phyloP scores from a whole-genome alignment of 1,284 basidiomycete species.

The Peniophora sp. region DNA sequence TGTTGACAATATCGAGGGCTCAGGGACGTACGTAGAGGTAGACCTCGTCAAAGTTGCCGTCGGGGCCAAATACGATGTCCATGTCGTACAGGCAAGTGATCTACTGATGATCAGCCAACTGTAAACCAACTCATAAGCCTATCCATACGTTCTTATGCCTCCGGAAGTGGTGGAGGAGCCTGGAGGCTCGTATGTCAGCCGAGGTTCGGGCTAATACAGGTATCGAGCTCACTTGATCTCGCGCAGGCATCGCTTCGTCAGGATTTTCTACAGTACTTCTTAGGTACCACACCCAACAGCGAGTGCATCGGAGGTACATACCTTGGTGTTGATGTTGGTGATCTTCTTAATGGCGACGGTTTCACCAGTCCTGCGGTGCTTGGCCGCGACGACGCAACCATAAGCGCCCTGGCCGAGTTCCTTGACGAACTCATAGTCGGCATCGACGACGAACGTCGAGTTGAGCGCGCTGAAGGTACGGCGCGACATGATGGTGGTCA shows the following conservation, averaged over 20 bases:
- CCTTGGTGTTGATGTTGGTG: conserved; percentile 96
- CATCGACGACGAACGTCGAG: conserved; percentile 81
- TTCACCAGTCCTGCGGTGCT: conserved; percentile 78
- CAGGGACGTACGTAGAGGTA: conserved; percentile 73
- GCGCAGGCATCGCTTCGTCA: conserved; percentile 90
- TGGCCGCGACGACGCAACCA: conserved; percentile 85
- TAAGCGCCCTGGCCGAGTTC: conserved; percentile 94
- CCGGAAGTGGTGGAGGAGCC: conserved; percentile 89
- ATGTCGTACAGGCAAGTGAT: conserved; percentile 94
- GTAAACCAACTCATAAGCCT: neutral
- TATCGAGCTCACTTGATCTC: conserved; percentile 71
- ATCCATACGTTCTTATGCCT: conserved; percentile 86
- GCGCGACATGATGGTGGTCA: conserved; percentile 37
- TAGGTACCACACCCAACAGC: neutral
- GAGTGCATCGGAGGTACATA: conserved; percentile 18
- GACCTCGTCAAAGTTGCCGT: conserved; percentile 90
- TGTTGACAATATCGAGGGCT: neutral
- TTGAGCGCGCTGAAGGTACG: conserved; percentile 76
- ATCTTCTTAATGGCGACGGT: conserved; percentile 96
- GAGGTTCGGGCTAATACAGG: neutral
- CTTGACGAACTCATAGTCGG: conserved; percentile 90
- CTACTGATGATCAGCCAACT: conserved; percentile 27
- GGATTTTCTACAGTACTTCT: conserved; percentile 58
- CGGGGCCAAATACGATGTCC: conserved; percentile 89
- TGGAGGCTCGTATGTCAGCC: conserved; percentile 20